phyloP scores from a whole-genome alignment of 257 asterid genomes.

The Salvia rosmarinus region DNA sequence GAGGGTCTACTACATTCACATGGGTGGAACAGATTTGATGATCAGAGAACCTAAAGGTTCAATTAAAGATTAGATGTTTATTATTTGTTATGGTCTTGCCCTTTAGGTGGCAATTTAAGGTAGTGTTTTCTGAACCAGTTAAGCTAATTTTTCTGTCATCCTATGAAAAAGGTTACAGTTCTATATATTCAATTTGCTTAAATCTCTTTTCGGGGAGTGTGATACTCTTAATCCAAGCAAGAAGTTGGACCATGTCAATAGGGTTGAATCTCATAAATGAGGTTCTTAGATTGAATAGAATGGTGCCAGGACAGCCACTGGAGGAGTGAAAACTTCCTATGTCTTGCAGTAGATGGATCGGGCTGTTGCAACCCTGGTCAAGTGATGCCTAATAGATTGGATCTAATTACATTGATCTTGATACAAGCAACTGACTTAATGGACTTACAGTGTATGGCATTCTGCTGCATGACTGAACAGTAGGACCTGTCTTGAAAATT shows the following conservation, averaged over 20 bases:
- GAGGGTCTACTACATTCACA: neutral
- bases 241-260: too few relatives aligned
- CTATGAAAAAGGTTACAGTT: neutral
- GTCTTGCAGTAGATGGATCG: neutral
- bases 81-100: neutral
- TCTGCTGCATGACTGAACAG: neutral
- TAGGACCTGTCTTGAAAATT: constrained; percentile 17
- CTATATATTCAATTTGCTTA: neutral
- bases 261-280: neutral
- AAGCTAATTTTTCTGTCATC: neutral
- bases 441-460: neutral
- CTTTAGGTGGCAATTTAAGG: neutral
- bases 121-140: neutral
- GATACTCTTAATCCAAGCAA: too few relatives aligned
- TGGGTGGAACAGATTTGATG: neutral
- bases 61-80: neutral
- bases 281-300: neutral
- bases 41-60: neutral
- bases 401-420: neutral
- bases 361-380: neutral
- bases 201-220: neutral
- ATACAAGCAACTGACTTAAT: neutral
- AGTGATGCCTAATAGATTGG: neutral
- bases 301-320: too few relatives aligned
- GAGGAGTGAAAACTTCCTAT: neutral